Base-by-base conservation (phyloP, 257 asterid genomes). In the Paulownia fortunei region DNA sequence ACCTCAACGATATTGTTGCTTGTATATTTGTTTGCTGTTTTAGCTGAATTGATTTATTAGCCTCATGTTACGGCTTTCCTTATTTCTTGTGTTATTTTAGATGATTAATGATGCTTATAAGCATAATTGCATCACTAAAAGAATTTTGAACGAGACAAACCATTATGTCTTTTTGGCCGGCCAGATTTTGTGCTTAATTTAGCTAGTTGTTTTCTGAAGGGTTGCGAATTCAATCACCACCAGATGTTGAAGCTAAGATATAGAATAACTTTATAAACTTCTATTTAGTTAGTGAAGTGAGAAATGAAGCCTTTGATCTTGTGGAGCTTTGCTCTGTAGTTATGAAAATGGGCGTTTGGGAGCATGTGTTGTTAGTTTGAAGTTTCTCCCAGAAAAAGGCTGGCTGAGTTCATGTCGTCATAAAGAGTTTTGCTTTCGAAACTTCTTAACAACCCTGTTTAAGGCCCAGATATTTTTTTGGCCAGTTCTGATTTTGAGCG, bases 41-140 rank as follows among this genome's bases (percentile, higher is more conserved):
- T 34, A 30, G 44, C 77, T 65, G 52, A 54, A 80, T 56, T 64
- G 71, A 12, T 27, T 66, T 69, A 12, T 41, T 70, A 4, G 67
- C 34, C 27, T 72, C 60, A n/a, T 60, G 79, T 32, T 39, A 44
- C n/a, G 65, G 30, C 46, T 73, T 55, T 30, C 55, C 7, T 21
- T 60, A 27, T 18, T 30, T 56, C 62, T 47, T 23, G 26, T 76
- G 56, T n/a, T 59, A 32, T 36, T 69, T 64, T 73, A 55, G 55
- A 68, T 67, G 19, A 49, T 16, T 44, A 6, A 34, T 72, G 61
- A 72, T 34, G 70, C 18, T 58, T 34, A 13, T 70, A 68, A 60
- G 77, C 42, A 68, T 44, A 69, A 18, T 37, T 6, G 13, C 21
- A 26, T 78, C 54, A 13, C 55, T 74, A 61, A 63, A 36, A 59